These are phyloP conservation scores for Metschnikowia kofuensis DNA, from an alignment of 805 yeast species.

Conservation along the genomic window DNA sequence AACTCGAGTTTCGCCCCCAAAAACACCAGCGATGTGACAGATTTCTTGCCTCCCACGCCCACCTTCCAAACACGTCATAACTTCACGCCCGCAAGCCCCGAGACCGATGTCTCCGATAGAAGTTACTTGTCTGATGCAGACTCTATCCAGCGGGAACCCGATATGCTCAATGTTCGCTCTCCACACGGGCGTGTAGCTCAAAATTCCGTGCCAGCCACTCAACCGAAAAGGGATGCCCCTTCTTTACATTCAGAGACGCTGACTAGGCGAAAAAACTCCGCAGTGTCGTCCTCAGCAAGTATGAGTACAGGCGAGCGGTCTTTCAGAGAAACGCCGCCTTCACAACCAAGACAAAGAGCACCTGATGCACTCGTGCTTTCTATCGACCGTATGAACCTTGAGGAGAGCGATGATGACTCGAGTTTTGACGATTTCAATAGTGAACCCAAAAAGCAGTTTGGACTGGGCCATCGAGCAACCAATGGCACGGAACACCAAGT, in stretches of 20 bases:
- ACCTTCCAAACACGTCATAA: conserved; percentile 16
- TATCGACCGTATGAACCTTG: conserved; percentile 14
- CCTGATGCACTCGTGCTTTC: conserved; percentile 16
- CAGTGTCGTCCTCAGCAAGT: conserved; percentile 1
- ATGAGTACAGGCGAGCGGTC: conserved; percentile 8
- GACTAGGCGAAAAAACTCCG: too few relatives aligned
- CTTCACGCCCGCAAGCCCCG: conserved; percentile 18
- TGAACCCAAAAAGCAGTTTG: not conserved
- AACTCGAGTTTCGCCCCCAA: not conserved
- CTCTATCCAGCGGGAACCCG: conserved; percentile 40
- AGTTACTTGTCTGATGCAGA: conserved; percentile 40
- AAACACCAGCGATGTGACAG: not conserved
- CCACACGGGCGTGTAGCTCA: not conserved
- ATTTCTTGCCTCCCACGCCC: conserved; percentile 29
- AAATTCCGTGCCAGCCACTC: too few relatives aligned
- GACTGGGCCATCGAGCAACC: too few relatives aligned
- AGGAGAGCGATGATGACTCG: conserved; percentile 12
- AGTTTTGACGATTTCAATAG: conserved; percentile 7
- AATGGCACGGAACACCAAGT: too few relatives aligned
- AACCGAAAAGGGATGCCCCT: too few relatives aligned
- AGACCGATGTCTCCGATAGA: conserved; percentile 34
- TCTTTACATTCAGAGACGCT: too few relatives aligned
- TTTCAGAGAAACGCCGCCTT: not conserved
- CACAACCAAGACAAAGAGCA: not conserved
- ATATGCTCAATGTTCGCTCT: conserved; percentile 21